Percentiles rank a stretch among this genome's conserved stretches.
phyloP scores from a whole-genome alignment of 208 protist genomes.

The Crithidia thermophila region DNA sequence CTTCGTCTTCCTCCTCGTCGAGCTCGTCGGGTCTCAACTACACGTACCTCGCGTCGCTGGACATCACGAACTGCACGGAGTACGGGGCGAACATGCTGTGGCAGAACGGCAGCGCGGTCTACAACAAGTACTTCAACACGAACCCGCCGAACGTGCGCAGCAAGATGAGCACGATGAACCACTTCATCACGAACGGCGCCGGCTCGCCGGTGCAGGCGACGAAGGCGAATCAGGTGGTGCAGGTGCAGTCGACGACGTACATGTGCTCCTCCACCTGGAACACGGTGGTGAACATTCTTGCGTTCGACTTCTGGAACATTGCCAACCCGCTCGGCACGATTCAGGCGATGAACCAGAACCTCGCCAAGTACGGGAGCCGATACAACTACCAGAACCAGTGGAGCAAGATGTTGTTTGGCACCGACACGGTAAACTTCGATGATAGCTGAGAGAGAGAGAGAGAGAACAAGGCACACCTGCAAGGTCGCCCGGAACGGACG shows the following conservation, averaged over 20 bases:
- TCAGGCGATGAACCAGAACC: conserved; percentile 39
- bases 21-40: background rate
- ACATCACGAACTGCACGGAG: conserved; percentile 39
- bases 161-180: conserved; percentile 47
- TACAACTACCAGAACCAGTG: conserved; percentile 32
- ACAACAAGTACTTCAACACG: conserved; percentile 25
- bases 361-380: conserved; percentile 27
- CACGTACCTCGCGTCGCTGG: background rate
- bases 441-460: background rate
- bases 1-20: background rate
- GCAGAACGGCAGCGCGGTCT: conserved; percentile 33
- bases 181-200: conserved; percentile 36
- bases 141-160: conserved; percentile 30
- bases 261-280: conserved; percentile 38
- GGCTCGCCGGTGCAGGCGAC: conserved; percentile 29
- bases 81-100: conserved; percentile 21
- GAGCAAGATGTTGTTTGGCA: conserved; percentile 31
- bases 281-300: conserved; percentile 36
- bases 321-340: conserved; percentile 36
- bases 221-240: conserved; percentile 23
- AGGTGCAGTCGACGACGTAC: conserved; percentile 24
- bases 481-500: too few relatives aligned
- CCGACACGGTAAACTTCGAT: background rate
- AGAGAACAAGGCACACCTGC: background rate
- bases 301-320: conserved; percentile 47